Base-by-base conservation (phyloP, 148 eudicot genomes). In the Selenicereus undatus region DNA sequence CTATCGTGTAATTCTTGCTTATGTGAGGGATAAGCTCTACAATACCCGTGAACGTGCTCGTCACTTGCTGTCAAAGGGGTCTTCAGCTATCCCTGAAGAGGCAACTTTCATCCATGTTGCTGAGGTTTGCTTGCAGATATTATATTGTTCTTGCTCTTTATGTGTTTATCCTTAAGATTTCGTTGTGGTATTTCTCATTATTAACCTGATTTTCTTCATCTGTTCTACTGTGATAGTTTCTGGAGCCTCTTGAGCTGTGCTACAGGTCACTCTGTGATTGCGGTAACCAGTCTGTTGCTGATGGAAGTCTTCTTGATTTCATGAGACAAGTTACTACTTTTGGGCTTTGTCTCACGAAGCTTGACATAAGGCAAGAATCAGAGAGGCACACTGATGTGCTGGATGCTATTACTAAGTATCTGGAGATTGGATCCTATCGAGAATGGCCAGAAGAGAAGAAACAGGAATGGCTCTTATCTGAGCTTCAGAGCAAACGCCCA, bases 221-320 rank as follows among this genome's bases (percentile, higher is more conserved):
- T 78, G 71, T 72, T 45, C 54, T 36, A 26, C 27, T 52, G 62
- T 76, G 78, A n/a, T 78, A 93, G 98, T 95, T 95, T 73, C 87
- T 95, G 82, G 98, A 90, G 89, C 97, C 98, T 76, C 97, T 95
- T 54, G 98, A 95, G 88, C 90, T 95, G n/a, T 95, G 98, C 84
- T 90, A 95, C 78, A 80, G 93, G 83, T 95, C 97, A 11, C 96
- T 95, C 42, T 90, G 97, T 71, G 89, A 87, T 73, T 93, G 96
- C 79, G 97, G 97, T 81, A 95, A 93, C 79, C 90, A 86, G 48
- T 82, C 95, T 32, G 86, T 93, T 82, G 98, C 98, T 48, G 97
- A 95, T 80, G 97, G 98, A 82, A 95, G 91, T 85, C 98, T 95
- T 76, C 97, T 95, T 81, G 98, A 95, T 88, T 95, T 93, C 80